A percentile compares a stretch with the other conserved stretches of the same genome.
These are phyloP conservation scores for Fusarium multiceps DNA, from an alignment of 2,329 filamentous ascomycete species.

Conservation along the genomic window DNA sequence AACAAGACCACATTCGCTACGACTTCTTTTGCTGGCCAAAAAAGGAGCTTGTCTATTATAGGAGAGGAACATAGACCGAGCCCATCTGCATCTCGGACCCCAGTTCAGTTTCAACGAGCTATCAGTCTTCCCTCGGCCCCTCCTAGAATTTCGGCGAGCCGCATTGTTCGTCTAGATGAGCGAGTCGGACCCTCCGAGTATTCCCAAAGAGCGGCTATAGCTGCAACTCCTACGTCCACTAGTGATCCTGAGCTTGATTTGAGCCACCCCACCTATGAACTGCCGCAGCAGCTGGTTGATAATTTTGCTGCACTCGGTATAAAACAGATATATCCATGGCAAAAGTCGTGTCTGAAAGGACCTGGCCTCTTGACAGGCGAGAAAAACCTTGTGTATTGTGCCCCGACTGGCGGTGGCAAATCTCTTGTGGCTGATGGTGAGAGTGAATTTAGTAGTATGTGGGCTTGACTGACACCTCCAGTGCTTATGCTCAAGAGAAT, in stretches of 20 bases:
- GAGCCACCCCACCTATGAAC: conserved; percentile 70
- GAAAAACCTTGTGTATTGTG: conserved; percentile 81
- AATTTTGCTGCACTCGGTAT: conserved; percentile 78
- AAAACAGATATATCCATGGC: conserved; percentile 80
- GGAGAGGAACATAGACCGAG: conserved; percentile 21
- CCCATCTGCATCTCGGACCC: conserved; percentile 4
- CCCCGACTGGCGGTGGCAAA: conserved; percentile 82
- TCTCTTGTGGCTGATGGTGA: conserved; percentile 74
- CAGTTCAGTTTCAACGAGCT: conserved; percentile 51
- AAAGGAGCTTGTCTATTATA: conserved; percentile 53
- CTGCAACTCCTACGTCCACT: conserved; percentile 64
- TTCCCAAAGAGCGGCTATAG: conserved; percentile 64
- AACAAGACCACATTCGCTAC: conserved; percentile 53
- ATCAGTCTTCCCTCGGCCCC: conserved; percentile 49
- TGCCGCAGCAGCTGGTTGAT: conserved; percentile 68
- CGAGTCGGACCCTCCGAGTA: conserved; percentile 60
- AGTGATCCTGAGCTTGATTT: conserved; percentile 69
- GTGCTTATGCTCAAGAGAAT: conserved; percentile 79
- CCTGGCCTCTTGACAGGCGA: conserved; percentile 73
- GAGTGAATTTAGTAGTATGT: conserved; percentile 16
- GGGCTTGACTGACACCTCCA: conserved; percentile 32
- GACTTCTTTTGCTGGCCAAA: conserved; percentile 60
- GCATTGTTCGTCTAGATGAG: conserved; percentile 55
- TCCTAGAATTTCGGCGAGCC: conserved; percentile 55
- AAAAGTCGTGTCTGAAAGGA: conserved; percentile 77